These are phyloP conservation scores for Ustilago crameri DNA, from an alignment of 1,284 basidiomycete genomes.

Conservation along the genomic window DNA sequence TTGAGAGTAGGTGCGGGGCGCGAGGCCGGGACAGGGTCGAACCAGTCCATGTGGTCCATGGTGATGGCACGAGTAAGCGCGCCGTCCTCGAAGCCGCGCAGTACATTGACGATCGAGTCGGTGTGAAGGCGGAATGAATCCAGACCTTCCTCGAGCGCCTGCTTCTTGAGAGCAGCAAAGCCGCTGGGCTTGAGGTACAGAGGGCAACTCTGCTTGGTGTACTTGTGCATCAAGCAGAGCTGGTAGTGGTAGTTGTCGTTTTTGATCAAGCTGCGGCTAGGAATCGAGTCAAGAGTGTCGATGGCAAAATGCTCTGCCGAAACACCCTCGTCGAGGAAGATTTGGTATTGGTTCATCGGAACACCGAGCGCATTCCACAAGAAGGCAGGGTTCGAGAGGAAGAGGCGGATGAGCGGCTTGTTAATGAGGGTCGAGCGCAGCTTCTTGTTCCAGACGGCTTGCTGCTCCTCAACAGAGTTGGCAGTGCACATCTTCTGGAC, in stretches of 20 bases:
- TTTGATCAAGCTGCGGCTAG: conserved; percentile 55
- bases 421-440: conserved; percentile 78
- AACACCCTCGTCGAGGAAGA: conserved; percentile 76
- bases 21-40: conserved; percentile 73
- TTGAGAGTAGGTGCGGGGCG: conserved; percentile 69
- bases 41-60: conserved; percentile 86
- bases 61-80: conserved; percentile 71
- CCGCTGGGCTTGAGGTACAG: conserved; percentile 78
- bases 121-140: conserved; percentile 82
- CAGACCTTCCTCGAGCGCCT: conserved; percentile 71
- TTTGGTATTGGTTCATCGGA: conserved; percentile 79
- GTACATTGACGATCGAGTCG: conserved; percentile 79
- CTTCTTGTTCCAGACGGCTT: conserved; percentile 75
- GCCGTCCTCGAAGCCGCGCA: conserved; percentile 67
- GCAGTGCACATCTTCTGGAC: conserved; percentile 75
- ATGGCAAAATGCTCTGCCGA: conserved; percentile 65
- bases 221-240: conserved; percentile 74
- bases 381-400: conserved; percentile 73
- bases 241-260: conserved; percentile 69
- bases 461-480: conserved; percentile 75
- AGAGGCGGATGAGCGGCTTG: conserved; percentile 73
- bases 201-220: conserved; percentile 78
- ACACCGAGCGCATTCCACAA: conserved; percentile 86
- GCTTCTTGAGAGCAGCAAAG: conserved; percentile 74
- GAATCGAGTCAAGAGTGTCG: conserved; percentile 67